Percentiles rank a stretch among this genome's conserved stretches.
phyloP scores from a whole-genome alignment of 805 yeast species.

The Saturnispora silvae region DNA sequence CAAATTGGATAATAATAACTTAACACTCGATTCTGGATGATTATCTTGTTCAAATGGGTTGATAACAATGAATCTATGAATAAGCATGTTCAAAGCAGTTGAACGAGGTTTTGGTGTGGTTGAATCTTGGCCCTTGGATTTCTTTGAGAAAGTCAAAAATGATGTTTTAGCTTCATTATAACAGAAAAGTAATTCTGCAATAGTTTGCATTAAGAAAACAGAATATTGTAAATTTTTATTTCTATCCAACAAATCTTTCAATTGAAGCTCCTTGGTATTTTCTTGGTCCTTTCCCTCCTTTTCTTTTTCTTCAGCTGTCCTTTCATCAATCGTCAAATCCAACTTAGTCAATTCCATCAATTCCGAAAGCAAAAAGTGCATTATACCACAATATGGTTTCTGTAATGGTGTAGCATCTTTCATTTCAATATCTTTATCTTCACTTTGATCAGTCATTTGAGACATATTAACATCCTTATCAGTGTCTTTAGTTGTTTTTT shows the following conservation, averaged over 20 bases:
- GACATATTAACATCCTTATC: too few relatives aligned
- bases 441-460: too few relatives aligned
- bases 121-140: slow-evolving; percentile 22
- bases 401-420: slow-evolving; percentile 7
- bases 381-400: slow-evolving; percentile 39
- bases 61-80: slow-evolving; percentile 63
- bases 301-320: slow-evolving; percentile 12
- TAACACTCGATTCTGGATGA: slow-evolving; percentile 36
- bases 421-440: slow-evolving; percentile 19
- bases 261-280: slow-evolving; percentile 37
- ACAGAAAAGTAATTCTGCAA: slow-evolving; percentile 65
- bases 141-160: slow-evolving; percentile 67
- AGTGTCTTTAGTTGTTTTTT: too few relatives aligned
- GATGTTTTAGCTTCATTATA: slow-evolving; percentile 76
- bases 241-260: slow-evolving; percentile 24
- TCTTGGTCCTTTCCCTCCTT: slow-evolving; percentile 17
- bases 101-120: slow-evolving; percentile 55
- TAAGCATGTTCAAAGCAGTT: slow-evolving; percentile 64
- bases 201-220: slow-evolving; percentile 53
- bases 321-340: slow-evolving; percentile 17
- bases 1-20: slow-evolving; percentile 45
- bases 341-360: slow-evolving; percentile 36
- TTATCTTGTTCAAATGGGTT: slow-evolving; percentile 30
- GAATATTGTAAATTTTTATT: slow-evolving; percentile 33
- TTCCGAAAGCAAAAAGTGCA: slow-evolving; percentile 54